These are phyloP conservation scores for Fusarium tupiense DNA, from an alignment of 2,329 filamentous ascomycete species.

Conservation along the genomic window DNA sequence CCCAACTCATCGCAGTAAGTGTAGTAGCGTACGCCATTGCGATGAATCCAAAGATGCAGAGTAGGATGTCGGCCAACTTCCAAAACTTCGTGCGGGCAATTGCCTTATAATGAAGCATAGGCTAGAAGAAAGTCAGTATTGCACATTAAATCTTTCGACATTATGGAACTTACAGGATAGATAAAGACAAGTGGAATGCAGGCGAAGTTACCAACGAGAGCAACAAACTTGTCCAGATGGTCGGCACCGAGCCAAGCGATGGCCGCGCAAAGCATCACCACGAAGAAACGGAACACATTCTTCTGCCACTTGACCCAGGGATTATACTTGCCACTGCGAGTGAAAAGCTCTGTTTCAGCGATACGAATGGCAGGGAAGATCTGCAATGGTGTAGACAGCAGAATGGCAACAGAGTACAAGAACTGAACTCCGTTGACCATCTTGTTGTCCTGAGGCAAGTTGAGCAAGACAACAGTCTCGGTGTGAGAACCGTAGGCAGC, in stretches of 20 bases:
- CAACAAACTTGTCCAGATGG: slow-evolving; percentile 96
- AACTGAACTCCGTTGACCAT: slow-evolving; percentile 97
- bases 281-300: slow-evolving; percentile 93
- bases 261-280: slow-evolving; percentile 85
- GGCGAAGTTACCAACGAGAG: slow-evolving; percentile 95
- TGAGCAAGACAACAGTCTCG: slow-evolving; percentile 95
- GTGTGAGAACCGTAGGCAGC: slow-evolving; percentile 95
- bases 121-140: slow-evolving; percentile 64
- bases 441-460: slow-evolving; percentile 94
- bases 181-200: slow-evolving; percentile 98
- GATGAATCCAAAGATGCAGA: slow-evolving; percentile 83
- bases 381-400: slow-evolving; percentile 93
- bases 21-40: slow-evolving; percentile 94
- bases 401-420: slow-evolving; percentile 96
- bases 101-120: slow-evolving; percentile 86
- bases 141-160: not conserved
- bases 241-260: slow-evolving; percentile 94
- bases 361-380: slow-evolving; percentile 99
- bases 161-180: slow-evolving; percentile 81
- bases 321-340: slow-evolving; percentile 95
- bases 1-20: slow-evolving; percentile 89
- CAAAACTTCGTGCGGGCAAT: slow-evolving; percentile 76
- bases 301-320: slow-evolving; percentile 99
- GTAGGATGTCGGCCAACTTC: slow-evolving; percentile 75
- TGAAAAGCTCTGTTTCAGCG: slow-evolving; percentile 93